phyloP scores from a whole-genome alignment of 768 basidiomycete genomes.

The Auriscalpium microsporum region DNA sequence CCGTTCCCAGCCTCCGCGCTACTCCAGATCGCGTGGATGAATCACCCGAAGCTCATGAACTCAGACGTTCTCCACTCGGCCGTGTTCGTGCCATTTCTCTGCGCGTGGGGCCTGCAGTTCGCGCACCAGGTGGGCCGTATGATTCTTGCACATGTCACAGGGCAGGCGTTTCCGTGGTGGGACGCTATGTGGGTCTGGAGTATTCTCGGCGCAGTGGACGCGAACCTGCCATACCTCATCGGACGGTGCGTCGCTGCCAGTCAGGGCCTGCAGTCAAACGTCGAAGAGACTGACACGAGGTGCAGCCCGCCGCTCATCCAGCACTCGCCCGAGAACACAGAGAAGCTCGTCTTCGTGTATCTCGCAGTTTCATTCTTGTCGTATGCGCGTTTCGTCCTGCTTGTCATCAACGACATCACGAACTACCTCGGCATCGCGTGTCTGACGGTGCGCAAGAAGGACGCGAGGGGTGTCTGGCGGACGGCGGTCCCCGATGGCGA shows the following conservation, averaged over 20 bases:
- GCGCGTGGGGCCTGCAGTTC: constrained; percentile 89
- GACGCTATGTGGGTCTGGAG: constrained; percentile 85
- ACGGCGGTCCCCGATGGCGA: constrained; percentile 19
- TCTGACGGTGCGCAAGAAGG: constrained; percentile 86
- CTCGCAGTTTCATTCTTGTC: constrained; percentile 57
- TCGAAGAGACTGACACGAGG: too few species aligned
- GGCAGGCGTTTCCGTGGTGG: constrained; percentile 75
- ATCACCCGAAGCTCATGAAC: constrained; percentile 49
- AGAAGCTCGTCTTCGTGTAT: constrained; percentile 66
- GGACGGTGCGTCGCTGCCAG: constrained; percentile 41
- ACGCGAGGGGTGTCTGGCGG: constrained; percentile 56
- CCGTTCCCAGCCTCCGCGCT: constrained; percentile 67
- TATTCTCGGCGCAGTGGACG: constrained; percentile 69
- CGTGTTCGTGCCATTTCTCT: constrained; percentile 79
- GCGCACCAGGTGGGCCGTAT: constrained; percentile 87
- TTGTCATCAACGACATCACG: constrained; percentile 85
- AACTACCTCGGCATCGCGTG: constrained; percentile 91
- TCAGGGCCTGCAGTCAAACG: not conserved
- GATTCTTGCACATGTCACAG: constrained; percentile 90
- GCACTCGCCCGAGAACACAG: constrained; percentile 47
- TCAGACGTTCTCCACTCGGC: constrained; percentile 69
- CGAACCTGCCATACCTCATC: constrained; percentile 62
- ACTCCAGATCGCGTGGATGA: constrained; percentile 79
- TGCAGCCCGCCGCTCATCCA: constrained; percentile 67
- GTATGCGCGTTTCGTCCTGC: constrained; percentile 69